Evolutionary conservation across 1,284 basidiomycete genomes (phyloP), one percentile per base, ranked within the genome.

Genomic region (Naganishia albida): DNA sequence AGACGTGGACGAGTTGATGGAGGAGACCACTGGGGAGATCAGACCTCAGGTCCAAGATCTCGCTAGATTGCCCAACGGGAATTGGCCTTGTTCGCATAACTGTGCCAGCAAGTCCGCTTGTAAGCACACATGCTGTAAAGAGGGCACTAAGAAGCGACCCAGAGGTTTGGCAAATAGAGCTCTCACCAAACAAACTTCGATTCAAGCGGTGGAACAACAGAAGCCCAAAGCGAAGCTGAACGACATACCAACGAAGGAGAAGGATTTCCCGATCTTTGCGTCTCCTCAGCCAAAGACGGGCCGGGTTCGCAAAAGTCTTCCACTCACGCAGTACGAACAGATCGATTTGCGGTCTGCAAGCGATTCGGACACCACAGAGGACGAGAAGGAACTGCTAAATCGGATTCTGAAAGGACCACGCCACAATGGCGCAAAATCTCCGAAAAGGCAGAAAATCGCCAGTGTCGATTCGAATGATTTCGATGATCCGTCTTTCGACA

Each of bases 61-160:
- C 28, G 18, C 38, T 2, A 54, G 51, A 10, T n/a, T 68, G 39
- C 57, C 67, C 7, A 68, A 68, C 39, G 67, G 67, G 7, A 68
- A 68, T 20, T 65, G 59, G 57, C 55, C 56, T 10, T 68, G 67
- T 34, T 38, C 51, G 38, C 67, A 68, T 25, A 43, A 15, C 20
- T 68, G 67, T 46, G 39, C 12, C 18, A 20, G 40, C n/a, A 62
- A 64, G 42, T 20, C 18, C 18, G 39, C 25, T 15, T 68, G 67
- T 57, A 65, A 68, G 40, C 67, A 68, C 30, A 7, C 30, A 2
- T 68, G 67, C 48, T 68, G 67, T 38, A 55, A 60, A 49, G 63
- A 68, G 59, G 67, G 67, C 16, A 38, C 44, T 3, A 68, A 68
- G 49, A 62, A 53, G 38, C 62, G 51, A 42, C 57, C 67, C 13